These are phyloP conservation scores for Aspergillus amoenus DNA, from an alignment of 2,329 filamentous ascomycete species.

Conservation along the genomic window DNA sequence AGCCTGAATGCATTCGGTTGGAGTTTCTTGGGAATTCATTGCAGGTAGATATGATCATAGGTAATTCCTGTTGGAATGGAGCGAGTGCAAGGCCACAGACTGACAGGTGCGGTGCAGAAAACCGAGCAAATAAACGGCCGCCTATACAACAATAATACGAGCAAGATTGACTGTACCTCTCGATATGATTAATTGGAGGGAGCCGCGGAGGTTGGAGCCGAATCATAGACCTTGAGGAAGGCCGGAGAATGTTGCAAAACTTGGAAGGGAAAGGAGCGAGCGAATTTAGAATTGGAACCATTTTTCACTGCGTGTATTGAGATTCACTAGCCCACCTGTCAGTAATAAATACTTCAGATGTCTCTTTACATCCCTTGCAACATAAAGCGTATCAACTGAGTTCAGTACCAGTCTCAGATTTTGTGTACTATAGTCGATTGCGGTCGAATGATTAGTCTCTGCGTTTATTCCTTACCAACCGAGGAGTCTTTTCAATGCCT, in stretches of 20 bases:
- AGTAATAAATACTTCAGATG: neutral
- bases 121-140: slow-evolving; percentile 2
- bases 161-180: slow-evolving; percentile 2
- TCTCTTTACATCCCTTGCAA: neutral
- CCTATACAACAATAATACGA: slow-evolving; percentile 7
- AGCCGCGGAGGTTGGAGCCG: neutral
- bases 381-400: neutral
- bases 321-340: neutral
- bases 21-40: neutral
- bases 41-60: slow-evolving; percentile 6
- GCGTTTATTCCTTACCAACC: neutral
- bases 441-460: neutral
- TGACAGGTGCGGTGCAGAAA: neutral
- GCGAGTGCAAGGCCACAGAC: neutral
- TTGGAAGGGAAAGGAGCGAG: neutral
- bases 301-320: neutral
- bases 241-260: neutral
- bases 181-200: neutral
- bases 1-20: slow-evolving; percentile 21
- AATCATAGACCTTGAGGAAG: slow-evolving; percentile 5
- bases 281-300: neutral
- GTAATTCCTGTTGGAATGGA: neutral
- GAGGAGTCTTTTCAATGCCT: no score
- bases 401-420: neutral
- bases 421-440: no score